Base-by-base conservation (phyloP, 352 stramenopile genomes). In the Globisporangium barbulae region DNA sequence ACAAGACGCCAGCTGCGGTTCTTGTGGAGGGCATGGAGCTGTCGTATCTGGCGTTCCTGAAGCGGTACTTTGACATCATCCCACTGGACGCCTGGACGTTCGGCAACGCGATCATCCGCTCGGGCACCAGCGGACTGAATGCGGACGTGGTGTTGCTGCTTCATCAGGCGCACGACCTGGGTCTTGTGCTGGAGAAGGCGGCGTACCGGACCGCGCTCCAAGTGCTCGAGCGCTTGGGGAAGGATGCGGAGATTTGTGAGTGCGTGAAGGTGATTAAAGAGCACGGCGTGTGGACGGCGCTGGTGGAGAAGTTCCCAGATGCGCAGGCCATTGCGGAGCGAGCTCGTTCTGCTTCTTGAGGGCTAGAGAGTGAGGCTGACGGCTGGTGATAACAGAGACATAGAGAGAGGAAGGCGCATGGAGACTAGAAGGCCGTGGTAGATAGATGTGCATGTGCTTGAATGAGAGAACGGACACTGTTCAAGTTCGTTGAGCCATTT, bases 21-120 rank as follows among this genome's bases (percentile, higher is more conserved):
- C 63, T 81, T 19, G 69, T 85, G 19, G 67, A 85, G 5, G 81
- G 67, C 25, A 64, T 79, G 56, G 60, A 85, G 57, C 64, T 91
- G 13, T 88, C 82, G 56, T 89, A 76, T 68, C 66, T 76, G 31
- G 67, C 73, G 0, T 76, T 91, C n/a, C 52, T 91, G 50, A 50
- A 77, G 54, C 71, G 69, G n/a, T 91, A 89, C 58, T 65, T 68
- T 25, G 48, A 67, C 48, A 74, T 91, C 28, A 61, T 91, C 19
- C 65, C 65, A 17, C 75, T 76, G 48, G 72, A 85, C 21, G 67
- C 71, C 55, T 87, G 76, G 75, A 88, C 78, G n/a, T 47, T 91
- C 1, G 64, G 69, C 39, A 67, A 67, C 35, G 80, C 80, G 31
- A 74, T 91, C 42, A 72, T 89, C 42, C 82, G 82, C 3, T 77